These are phyloP conservation scores for Aphanomyces invadans DNA, from an alignment of 352 stramenopile species.

Conservation along the genomic window DNA sequence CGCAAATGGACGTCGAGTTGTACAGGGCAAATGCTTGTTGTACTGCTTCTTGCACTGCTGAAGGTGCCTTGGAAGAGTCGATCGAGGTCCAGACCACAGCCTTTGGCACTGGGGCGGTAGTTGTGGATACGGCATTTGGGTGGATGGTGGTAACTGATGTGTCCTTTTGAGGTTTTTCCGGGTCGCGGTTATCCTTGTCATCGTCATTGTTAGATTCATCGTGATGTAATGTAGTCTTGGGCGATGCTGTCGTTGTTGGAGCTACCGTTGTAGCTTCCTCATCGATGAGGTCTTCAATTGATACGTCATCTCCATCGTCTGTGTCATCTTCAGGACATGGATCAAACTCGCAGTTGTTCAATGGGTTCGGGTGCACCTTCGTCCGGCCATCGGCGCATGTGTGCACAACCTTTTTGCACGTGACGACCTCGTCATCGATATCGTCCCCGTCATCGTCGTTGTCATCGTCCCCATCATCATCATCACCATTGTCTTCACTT, in stretches of 20 bases:
- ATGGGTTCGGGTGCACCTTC: conserved; percentile 17
- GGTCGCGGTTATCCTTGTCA: neutral
- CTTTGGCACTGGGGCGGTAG: neutral
- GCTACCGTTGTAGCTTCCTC: neutral
- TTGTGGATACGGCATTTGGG: neutral
- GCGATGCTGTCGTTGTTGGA: neutral
- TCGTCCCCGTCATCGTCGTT: neutral
- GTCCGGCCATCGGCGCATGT: conserved; percentile 5
- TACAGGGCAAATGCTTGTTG: conserved; percentile 14
- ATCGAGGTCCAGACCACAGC: neutral
- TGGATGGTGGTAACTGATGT: neutral
- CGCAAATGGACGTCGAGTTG: conserved; percentile 16
- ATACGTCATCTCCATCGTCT: neutral
- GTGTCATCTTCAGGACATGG: conserved; percentile 9
- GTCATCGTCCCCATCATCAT: conserved; percentile 17
- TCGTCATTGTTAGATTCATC: neutral
- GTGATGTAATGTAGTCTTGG: neutral
- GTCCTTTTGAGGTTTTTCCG: neutral
- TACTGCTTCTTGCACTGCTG: conserved; percentile 5
- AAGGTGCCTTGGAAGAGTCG: neutral
- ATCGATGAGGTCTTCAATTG: conserved; percentile 16
- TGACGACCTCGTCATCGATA: neutral
- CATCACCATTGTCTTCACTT: conserved; percentile 5
- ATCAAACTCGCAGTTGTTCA: conserved; percentile 20
- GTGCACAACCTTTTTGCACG: conserved; percentile 11